Conservation (phyloP, 169 alveolate genomes). For the Cryptosporidium xiaoi region DNA sequence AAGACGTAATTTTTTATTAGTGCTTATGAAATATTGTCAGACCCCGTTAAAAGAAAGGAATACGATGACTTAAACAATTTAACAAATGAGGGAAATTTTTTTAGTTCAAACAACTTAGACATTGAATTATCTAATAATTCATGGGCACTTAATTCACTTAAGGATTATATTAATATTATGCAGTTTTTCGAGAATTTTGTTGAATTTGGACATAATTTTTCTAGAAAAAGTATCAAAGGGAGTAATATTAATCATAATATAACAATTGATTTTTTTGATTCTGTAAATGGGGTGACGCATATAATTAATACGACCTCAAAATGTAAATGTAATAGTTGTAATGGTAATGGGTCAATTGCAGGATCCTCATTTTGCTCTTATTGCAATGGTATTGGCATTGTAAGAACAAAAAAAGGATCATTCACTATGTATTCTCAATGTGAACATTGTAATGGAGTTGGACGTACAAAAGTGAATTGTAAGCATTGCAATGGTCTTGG, state of each 20-base stretch:
- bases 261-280: slow-evolving; percentile 86
- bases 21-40: slow-evolving; percentile 93
- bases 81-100: slow-evolving; percentile 81
- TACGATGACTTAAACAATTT: slow-evolving; percentile 91
- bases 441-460: slow-evolving; percentile 73
- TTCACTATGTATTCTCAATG: slow-evolving; percentile 30
- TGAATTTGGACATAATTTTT: neutral
- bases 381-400: slow-evolving; percentile 86
- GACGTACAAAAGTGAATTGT: slow-evolving; percentile 83
- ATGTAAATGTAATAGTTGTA: slow-evolving; percentile 85
- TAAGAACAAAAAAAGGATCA: neutral
- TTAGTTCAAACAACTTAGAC: slow-evolving; percentile 74
- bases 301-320: slow-evolving; percentile 11
- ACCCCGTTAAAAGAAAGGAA: slow-evolving; percentile 89
- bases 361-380: slow-evolving; percentile 82
- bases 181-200: neutral
- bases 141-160: slow-evolving; percentile 87
- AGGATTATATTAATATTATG: slow-evolving; percentile 80
- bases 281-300: slow-evolving; percentile 87
- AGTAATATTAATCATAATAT: slow-evolving; percentile 81
- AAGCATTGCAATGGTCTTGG: slow-evolving; percentile 88
- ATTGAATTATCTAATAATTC: slow-evolving; percentile 78
- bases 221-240: slow-evolving; percentile 80
- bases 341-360: slow-evolving; percentile 85
- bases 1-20: slow-evolving; percentile 76